Evolutionary conservation across 805 yeast genomes (phyloP).

Genomic region (Starmerella bombi): DNA sequence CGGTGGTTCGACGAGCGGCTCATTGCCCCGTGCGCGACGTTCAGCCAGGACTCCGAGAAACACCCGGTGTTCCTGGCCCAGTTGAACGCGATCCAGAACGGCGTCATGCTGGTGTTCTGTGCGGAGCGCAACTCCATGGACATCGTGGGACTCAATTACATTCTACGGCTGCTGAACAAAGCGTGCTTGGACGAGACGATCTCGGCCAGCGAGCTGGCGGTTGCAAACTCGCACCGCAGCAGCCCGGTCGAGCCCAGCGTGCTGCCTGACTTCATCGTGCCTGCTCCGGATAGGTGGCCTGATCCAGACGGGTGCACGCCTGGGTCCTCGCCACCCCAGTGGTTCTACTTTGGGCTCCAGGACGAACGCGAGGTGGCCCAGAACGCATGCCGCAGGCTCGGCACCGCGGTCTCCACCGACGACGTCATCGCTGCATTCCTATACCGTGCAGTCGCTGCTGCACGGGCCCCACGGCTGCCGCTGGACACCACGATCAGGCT

Average conservation of each 20-base stretch:
- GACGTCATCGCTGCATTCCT: neutral
- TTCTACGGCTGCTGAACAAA: neutral
- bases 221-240: no score
- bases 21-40: neutral
- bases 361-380: neutral
- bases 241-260: no score
- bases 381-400: neutral
- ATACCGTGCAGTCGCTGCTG: neutral
- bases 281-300: no score
- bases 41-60: neutral
- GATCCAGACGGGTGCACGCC: no score
- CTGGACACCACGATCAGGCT: neutral
- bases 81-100: neutral
- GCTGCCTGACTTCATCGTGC: neutral
- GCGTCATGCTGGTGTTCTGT: neutral
- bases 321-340: neutral
- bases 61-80: neutral
- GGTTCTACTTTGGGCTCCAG: neutral
- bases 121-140: neutral
- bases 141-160: neutral
- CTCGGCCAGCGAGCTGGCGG: neutral
- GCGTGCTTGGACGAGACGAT: neutral
- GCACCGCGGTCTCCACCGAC: neutral
- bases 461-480: no score
- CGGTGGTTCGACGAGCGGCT: neutral